Evolutionary conservation across 805 yeast genomes (phyloP), one percentile per base, ranked within the genome.

Genomic region (Lipomyces starkeyi): DNA sequence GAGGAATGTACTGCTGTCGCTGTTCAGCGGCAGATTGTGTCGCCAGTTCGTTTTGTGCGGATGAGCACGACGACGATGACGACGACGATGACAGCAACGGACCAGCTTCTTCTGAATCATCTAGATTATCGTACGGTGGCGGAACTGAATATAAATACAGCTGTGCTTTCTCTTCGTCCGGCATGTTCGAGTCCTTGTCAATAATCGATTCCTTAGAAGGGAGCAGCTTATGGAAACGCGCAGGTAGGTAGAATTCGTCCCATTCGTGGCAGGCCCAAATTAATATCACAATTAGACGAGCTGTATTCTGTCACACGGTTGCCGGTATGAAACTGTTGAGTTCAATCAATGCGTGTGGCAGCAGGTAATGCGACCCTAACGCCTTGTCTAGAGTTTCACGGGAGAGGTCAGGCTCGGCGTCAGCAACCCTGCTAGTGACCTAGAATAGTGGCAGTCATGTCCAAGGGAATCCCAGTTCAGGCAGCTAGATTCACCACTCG

Each of bases 61-160:
- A 60, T 27, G 56, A 37, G 22, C 25, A 29, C 11, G 29, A 29
- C 13, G 67, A 17, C 9, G 63, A 47, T 3, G 70, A 61, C 11
- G 60, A 40, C 3, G 66, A 35, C 17, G 67, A 60, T 4, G 67
- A 63, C 37, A 67, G 56, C 17, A 40, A 64, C 11, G 65, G 59
- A 11, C 40, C 69, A 13, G 47, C 11, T n/a, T 54, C 61, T 11
- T 35, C 64, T 8, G 22, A 22, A 35, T 68, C 71, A 25, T 68
- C 68, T 9, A 54, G 57, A 25, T 62, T 71, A 22, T 67, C 71
- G 59, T 69, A 69, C 40, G 72, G 66, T 27, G 72, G 72, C 22
- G 72, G 72, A 8, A 69, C 72, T n/a, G 72, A 69, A 53, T 69
- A 69, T 8, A 69, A 61, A 53, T 69, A 69, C 27, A 69, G 56